Conservation (phyloP, 2,329 filamentous ascomycete genomes). For the Trichoderma lentiforme region DNA sequence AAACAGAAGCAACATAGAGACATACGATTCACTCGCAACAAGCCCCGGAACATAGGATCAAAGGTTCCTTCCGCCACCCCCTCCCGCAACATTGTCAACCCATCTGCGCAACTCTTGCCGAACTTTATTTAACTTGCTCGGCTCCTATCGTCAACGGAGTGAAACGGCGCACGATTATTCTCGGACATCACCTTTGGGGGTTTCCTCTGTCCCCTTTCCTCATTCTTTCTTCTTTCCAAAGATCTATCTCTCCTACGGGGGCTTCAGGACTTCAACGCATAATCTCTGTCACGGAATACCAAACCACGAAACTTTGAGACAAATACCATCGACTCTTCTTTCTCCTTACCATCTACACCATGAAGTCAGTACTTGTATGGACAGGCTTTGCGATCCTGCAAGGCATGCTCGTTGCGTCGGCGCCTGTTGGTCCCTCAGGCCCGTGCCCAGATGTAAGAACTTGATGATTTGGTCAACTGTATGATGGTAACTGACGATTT, state of each 20-base stretch:
- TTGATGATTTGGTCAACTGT: background rate
- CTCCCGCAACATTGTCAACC: background rate
- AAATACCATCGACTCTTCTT: background rate
- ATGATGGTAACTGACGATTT: background rate
- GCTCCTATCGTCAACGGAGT: background rate
- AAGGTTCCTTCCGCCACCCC: background rate
- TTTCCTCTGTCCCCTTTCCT: background rate
- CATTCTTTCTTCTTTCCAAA: background rate
- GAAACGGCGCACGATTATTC: background rate
- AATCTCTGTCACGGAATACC: background rate
- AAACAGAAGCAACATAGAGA: background rate
- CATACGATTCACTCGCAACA: background rate
- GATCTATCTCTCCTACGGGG: background rate
- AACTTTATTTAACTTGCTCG: background rate
- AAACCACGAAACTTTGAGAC: background rate
- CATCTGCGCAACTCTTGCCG: background rate
- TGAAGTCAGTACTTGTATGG: conserved; percentile 13
- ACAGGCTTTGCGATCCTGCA: conserved; percentile 18
- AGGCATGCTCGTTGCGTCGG: conserved; percentile 21
- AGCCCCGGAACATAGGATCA: background rate
- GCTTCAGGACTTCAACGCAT: background rate
- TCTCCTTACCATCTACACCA: background rate
- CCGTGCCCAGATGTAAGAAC: conserved; percentile 35
- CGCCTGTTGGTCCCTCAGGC: conserved; percentile 33
- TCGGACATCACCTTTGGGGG: background rate